Evolutionary conservation across 208 protist genomes (phyloP), one percentile per base, ranked within the genome.

Genomic region (Leishmania lainsoni): DNA sequence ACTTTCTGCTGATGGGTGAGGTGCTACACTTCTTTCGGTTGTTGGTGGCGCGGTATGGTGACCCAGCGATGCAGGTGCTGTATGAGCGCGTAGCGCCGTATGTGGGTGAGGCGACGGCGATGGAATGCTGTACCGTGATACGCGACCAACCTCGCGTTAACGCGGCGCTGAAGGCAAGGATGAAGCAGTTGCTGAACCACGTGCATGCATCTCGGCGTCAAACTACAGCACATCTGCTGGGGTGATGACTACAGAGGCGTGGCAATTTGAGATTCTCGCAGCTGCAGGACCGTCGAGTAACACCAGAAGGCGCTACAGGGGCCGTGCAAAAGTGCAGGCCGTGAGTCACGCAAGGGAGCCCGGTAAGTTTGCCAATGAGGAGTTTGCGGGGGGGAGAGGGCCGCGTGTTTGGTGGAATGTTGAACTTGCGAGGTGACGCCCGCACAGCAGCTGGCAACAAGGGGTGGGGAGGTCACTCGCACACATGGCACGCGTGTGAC

Each of bases 1-100:
- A 88, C 79, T 85, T 90, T 72, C 45, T 94, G 58, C 56, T 94
- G 17, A 58, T 94, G 45, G 91, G 86, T 4, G 91, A 96, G 56
- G 70, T 91, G 14, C 79, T 88, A n/a, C 79, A 86, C 39, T 66
- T 96, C 5, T 89, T 86, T 22, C 79, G 85, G 45, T 45, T 79
- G 69, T n/a, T 65, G 58, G 78, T 80, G 58, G n/a, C 66, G 5
- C 87, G 83, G 20, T 81, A 83, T n/a, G 85, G 84, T 3, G 90
- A 93, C 10, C 56, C 80, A 0, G 88, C 83, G 26, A 82, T 91
- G 83, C 81, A 91, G 82, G 75, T 84, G 42, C 61, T 96, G 35
- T 94, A 91, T 65, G 83, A 89, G n/a, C 52, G 77, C 10, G 68
- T 96, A 5, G 76, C 52, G 10, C 79, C 80, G 71, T 81, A 81